Evolutionary conservation across 2,329 filamentous ascomycete species (phyloP).

Genomic region (Alternaria novae-zelandiae): DNA sequence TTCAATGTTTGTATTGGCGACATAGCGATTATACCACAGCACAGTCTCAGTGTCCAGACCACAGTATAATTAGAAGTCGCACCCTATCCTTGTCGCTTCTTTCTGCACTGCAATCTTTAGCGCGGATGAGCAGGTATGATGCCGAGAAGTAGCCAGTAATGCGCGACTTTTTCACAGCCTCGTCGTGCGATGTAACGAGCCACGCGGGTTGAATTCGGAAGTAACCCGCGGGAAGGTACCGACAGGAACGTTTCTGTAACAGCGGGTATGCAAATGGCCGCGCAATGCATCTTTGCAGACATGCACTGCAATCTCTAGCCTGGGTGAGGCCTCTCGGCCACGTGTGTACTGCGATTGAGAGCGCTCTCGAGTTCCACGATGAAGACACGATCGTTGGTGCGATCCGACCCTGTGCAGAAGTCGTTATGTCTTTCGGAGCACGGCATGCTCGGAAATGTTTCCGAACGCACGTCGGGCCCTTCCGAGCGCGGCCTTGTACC

Average conservation of each 20-base stretch:
- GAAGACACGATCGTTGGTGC: rapidly evolving
- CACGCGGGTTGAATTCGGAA: not conserved
- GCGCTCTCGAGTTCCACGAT: not conserved
- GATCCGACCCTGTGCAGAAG: not conserved
- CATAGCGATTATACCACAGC: too few species aligned
- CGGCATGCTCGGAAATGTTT: not conserved
- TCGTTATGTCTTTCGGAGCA: not conserved
- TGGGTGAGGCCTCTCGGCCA: not conserved
- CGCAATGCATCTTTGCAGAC: too few species aligned
- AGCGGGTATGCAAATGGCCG: too few species aligned
- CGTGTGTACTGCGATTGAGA: not conserved
- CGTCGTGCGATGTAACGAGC: not conserved
- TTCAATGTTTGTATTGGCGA: too few species aligned
- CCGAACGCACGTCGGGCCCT: not conserved
- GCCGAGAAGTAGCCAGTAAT: not conserved
- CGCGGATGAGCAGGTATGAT: too few species aligned
- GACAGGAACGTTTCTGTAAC: too few species aligned
- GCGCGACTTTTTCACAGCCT: rapidly evolving
- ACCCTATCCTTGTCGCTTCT: too few species aligned
- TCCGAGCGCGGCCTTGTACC: not conserved
- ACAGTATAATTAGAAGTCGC: too few species aligned
- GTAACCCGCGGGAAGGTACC: too few species aligned
- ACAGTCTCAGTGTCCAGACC: too few species aligned
- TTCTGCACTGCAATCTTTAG: too few species aligned
- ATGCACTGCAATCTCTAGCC: not conserved